Conservation (phyloP, 1,284 basidiomycete genomes). For the Cryptococcus deneoformans region DNA sequence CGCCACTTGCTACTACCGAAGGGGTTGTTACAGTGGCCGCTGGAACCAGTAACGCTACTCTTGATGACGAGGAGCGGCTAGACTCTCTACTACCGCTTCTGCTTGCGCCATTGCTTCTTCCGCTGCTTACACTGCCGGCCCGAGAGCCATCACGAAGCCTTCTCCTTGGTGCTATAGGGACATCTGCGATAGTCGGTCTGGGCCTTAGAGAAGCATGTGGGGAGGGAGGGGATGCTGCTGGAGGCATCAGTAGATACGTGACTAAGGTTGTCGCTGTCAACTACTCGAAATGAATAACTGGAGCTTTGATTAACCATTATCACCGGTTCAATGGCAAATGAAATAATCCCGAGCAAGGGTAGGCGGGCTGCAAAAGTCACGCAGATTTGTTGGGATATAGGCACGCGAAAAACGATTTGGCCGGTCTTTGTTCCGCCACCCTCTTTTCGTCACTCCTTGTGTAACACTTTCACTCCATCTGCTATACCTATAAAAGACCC, state of each 20-base stretch:
- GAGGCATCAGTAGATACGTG: no score
- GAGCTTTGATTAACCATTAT: no score
- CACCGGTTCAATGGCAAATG: no score
- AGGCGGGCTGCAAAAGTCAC: no score
- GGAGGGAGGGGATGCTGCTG: slow-evolving; percentile 5
- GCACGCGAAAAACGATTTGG: neutral
- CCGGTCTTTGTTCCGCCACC: neutral
- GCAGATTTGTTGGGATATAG: neutral
- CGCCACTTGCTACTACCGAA: no score
- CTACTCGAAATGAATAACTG: no score
- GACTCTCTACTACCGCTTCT: neutral
- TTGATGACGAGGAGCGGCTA: neutral
- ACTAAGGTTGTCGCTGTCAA: no score
- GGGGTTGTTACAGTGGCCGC: no score
- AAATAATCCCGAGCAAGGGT: no score
- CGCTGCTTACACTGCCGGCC: neutral
- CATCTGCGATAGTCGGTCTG: slow-evolving; percentile 26
- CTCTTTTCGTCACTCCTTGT: neutral
- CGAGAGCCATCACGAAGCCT: slow-evolving; percentile 23
- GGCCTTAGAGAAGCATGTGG: slow-evolving; percentile 14
- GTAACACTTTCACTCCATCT: no score
- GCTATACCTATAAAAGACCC: no score
- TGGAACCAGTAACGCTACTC: no score
- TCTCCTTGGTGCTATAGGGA: slow-evolving; percentile 29
- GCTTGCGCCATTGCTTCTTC: neutral